phyloP scores from a whole-genome alignment of 225 moss, liverwort and hornwort genomes.

The Climacium dendroides region DNA sequence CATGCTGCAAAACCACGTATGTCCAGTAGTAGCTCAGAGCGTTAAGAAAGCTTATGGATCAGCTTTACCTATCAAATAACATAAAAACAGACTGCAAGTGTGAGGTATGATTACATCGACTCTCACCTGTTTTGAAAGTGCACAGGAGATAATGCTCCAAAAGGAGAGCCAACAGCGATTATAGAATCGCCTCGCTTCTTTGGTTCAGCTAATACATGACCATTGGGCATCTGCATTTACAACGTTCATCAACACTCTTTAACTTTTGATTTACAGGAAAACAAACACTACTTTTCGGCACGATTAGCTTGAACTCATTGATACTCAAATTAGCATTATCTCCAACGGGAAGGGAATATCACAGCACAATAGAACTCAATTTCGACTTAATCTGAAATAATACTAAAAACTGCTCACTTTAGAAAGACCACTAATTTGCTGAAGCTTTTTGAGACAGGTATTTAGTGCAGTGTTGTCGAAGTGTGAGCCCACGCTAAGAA shows the following conservation, averaged over 20 bases:
- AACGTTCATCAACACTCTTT: background rate
- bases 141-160: slow-evolving; percentile 88
- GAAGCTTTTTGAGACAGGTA: slow-evolving; percentile 39
- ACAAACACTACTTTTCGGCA: background rate
- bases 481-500: slow-evolving; percentile 61
- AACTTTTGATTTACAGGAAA: background rate
- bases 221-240: slow-evolving; percentile 41
- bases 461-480: slow-evolving; percentile 36
- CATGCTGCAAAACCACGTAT: slow-evolving; percentile 49
- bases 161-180: slow-evolving; percentile 90
- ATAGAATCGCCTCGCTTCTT: slow-evolving; percentile 77
- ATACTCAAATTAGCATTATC: background rate
- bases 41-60: slow-evolving; percentile 14
- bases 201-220: slow-evolving; percentile 33
- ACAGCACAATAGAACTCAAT: background rate
- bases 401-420: slow-evolving; percentile 7
- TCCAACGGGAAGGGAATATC: background rate
- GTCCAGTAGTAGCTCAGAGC: slow-evolving; percentile 29
- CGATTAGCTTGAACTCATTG: background rate
- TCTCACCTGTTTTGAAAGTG: slow-evolving; percentile 92
- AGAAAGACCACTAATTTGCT: slow-evolving; percentile 24
- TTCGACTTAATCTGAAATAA: background rate
- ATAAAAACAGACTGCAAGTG: background rate
- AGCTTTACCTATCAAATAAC: background rate
- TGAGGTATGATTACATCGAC: background rate